These are phyloP conservation scores for Lactarius vividus DNA, from an alignment of 768 basidiomycete genomes.

Conservation along the genomic window DNA sequence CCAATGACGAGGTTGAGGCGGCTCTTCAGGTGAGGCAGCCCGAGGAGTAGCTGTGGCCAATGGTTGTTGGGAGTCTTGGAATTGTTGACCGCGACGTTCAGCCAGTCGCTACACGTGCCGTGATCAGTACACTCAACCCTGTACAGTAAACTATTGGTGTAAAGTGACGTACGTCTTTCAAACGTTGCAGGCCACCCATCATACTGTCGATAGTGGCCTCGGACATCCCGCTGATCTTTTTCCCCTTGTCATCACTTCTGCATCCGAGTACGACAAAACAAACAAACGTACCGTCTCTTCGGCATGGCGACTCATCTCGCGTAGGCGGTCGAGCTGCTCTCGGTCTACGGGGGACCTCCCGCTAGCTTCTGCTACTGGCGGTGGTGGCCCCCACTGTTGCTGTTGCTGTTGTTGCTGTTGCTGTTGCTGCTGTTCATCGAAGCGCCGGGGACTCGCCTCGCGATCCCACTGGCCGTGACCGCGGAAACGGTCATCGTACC, in stretches of 20 bases:
- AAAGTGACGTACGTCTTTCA: slow-evolving; percentile 52
- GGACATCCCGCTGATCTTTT: slow-evolving; percentile 60
- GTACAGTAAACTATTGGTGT: neutral
- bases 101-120: slow-evolving; percentile 35
- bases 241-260: neutral
- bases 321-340: slow-evolving; percentile 21
- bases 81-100: slow-evolving; percentile 32
- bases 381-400: neutral
- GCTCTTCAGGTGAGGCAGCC: slow-evolving; percentile 30
- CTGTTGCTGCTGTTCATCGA: neutral
- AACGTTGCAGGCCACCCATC: slow-evolving; percentile 50
- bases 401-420: neutral
- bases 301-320: slow-evolving; percentile 31
- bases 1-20: slow-evolving; percentile 1
- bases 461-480: slow-evolving; percentile 30
- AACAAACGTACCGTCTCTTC: slow-evolving; percentile 36
- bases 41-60: neutral
- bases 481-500: slow-evolving; percentile 33
- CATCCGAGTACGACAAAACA: neutral
- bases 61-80: slow-evolving; percentile 41
- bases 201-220: slow-evolving; percentile 66
- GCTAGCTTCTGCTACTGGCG: neutral
- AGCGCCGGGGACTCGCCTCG: slow-evolving; percentile 4
- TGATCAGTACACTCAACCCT: neutral
- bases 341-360: neutral